phyloP scores from a whole-genome alignment of 2,329 filamentous ascomycete genomes.

The Emmonsiellopsis sp. region DNA sequence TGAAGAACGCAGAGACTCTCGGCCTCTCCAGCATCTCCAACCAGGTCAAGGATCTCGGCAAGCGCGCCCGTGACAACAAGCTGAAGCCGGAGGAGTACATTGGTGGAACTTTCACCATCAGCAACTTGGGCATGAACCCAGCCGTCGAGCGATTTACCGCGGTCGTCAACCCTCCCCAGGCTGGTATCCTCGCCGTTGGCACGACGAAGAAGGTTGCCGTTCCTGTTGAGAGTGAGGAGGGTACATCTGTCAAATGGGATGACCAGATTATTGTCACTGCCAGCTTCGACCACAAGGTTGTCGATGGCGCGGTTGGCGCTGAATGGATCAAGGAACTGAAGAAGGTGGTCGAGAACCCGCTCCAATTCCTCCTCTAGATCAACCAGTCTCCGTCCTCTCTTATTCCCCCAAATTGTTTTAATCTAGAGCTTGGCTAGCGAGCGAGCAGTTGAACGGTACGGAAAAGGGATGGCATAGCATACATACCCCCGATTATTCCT shows the following conservation, averaged over 20 bases:
- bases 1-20: slow-evolving; percentile 76
- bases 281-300: slow-evolving; percentile 98
- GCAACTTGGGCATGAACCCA: slow-evolving; percentile 99
- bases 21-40: slow-evolving; percentile 82
- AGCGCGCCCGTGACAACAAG: slow-evolving; percentile 92
- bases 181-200: slow-evolving; percentile 87
- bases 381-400: neutral
- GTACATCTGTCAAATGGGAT: slow-evolving; percentile 76
- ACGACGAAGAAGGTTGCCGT: slow-evolving; percentile 93
- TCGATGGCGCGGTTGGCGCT: slow-evolving; percentile 89
- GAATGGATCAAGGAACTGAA: slow-evolving; percentile 97
- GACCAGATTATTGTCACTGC: slow-evolving; percentile 93
- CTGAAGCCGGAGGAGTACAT: slow-evolving; percentile 99
- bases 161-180: slow-evolving; percentile 97
- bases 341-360: slow-evolving; percentile 93
- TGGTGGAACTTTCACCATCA: slow-evolving; percentile 97
- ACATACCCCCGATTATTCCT: neutral
- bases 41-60: slow-evolving; percentile 91
- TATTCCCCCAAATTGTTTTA: neutral
- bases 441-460: neutral
- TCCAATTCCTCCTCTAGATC: slow-evolving; percentile 78
- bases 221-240: slow-evolving; percentile 75
- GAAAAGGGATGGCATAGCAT: neutral
- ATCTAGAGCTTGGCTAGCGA: slow-evolving; percentile 3
- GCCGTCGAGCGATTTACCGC: slow-evolving; percentile 96